These are phyloP conservation scores for Acanthamoeba polyphaga DNA, from an alignment of 208 protist species.

Conservation along the genomic window DNA sequence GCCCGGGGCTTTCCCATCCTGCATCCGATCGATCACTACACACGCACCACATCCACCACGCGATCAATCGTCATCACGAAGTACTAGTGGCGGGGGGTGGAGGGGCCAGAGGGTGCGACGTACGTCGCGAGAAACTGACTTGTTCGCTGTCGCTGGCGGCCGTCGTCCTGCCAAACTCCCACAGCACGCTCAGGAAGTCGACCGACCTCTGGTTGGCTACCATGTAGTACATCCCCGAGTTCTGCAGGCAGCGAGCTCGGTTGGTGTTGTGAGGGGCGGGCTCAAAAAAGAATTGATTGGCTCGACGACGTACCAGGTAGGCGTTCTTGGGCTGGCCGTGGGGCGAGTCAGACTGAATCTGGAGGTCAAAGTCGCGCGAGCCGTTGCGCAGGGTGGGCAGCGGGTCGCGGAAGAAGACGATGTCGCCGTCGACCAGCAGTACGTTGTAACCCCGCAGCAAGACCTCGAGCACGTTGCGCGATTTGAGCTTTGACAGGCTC, in stretches of 20 bases:
- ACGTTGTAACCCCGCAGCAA: conserved; percentile 44
- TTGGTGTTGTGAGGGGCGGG: neutral
- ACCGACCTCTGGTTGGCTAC: neutral
- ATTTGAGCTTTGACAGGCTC: conserved; percentile 53
- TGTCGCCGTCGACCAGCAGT: conserved; percentile 32
- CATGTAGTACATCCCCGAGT: conserved; percentile 20
- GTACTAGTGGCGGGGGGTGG: neutral
- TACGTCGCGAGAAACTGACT: neutral
- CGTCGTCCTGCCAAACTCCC: neutral
- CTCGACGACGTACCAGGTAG: neutral
- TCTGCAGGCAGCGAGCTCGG: neutral
- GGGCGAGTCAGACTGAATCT: conserved; percentile 51
- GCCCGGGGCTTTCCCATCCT: neutral
- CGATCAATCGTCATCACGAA: neutral
- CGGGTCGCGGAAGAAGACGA: conserved; percentile 33
- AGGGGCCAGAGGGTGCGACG: neutral
- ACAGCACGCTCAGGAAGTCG: neutral
- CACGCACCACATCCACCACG: neutral
- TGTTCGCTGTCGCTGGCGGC: conserved; percentile 7
- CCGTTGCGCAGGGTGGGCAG: neutral
- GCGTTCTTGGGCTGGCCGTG: neutral
- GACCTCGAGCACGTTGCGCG: conserved; percentile 52
- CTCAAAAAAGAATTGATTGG: neutral
- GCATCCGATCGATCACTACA: neutral
- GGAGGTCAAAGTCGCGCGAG: neutral